Evolutionary conservation across 108 stramenopile genomes (phyloP), one percentile per base, ranked within the genome.

Genomic region (Skeletonema menzelii): DNA sequence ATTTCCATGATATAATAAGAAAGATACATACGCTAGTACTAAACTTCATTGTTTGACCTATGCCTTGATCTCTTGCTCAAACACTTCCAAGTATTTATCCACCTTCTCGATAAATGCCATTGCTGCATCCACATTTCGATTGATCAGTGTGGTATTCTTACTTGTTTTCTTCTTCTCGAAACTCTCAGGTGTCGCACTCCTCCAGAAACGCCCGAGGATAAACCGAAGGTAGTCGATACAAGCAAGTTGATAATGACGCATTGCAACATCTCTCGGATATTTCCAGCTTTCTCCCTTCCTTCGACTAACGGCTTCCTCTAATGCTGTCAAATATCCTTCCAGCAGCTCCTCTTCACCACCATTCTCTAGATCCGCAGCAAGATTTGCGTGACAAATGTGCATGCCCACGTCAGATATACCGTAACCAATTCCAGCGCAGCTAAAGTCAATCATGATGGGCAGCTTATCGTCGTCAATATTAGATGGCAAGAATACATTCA

Each of bases 401-500:
- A 75, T 64, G 66, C 70, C 62, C 79, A 76, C 42, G 84, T 94
- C 76, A 82, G 84, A 28, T 88, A 83, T 27, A 73, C 89, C 61
- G 82, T 83, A 73, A 77, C 90, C 80, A 80, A 80, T 55, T 84
- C 92, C 70, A 84, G 60, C 38, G 85, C 90, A 78, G 85, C 88
- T 82, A 73, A 91, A 94, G 77, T 94, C 92, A 11, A 94, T 87
- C 76, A 94, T 65, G 13, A 88, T 49, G 15, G 56, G 65, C 8
- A 38, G 40, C 22, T 19, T 40, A 27, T 65, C 28, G 1, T 61
- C 44, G 4, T 26, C 55, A 22, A 26, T 17, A 20, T 35, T 27
- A 11, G 38, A n/a, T 13, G 89, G 89, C 27, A 92, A 55, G 56
- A 92, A 92, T 5, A 85, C 87, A 81, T 90, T 92, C 92, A 93